Percentiles rank a stretch among this genome's conserved stretches.
Evolutionary conservation across 2,329 filamentous ascomycete genomes (phyloP).

Genomic region (Phyllosticta citrichinensis): DNA sequence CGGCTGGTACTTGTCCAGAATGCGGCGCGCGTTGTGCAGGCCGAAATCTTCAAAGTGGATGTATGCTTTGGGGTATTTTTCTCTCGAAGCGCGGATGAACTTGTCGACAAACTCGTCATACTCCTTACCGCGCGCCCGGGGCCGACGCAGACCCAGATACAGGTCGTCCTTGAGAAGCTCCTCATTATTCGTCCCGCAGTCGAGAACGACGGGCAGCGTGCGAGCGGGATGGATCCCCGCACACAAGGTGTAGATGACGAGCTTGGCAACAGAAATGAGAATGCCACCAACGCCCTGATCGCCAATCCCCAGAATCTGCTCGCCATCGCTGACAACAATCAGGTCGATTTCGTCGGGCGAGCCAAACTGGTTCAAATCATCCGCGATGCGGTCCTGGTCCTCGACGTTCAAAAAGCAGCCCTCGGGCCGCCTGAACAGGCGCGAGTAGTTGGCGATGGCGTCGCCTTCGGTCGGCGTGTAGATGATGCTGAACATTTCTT

Average conservation of each 20-base stretch:
- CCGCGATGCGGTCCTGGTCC: constrained; percentile 54
- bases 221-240: constrained; percentile 76
- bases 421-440: constrained; percentile 66
- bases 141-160: constrained; percentile 64
- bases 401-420: constrained; percentile 73
- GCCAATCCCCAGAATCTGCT: constrained; percentile 75
- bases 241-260: constrained; percentile 73
- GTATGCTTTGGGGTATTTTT: constrained; percentile 67
- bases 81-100: constrained; percentile 59
- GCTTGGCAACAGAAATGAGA: constrained; percentile 73
- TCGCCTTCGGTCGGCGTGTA: constrained; percentile 88
- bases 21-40: constrained; percentile 60
- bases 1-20: constrained; percentile 65
- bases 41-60: constrained; percentile 91
- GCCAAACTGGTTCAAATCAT: constrained; percentile 59
- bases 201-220: constrained; percentile 70
- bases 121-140: constrained; percentile 55
- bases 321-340: constrained; percentile 71
- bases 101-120: constrained; percentile 70
- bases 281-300: constrained; percentile 82
- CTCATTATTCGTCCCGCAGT: constrained; percentile 78
- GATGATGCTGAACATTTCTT: constrained; percentile 84
- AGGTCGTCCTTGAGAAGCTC: constrained; percentile 63
- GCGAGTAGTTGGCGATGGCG: constrained; percentile 75
- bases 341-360: constrained; percentile 69